Percentiles rank a stretch among this genome's conserved stretches.
phyloP scores from a whole-genome alignment of 108 stramenopile genomes.

The Thalassiosira profunda region DNA sequence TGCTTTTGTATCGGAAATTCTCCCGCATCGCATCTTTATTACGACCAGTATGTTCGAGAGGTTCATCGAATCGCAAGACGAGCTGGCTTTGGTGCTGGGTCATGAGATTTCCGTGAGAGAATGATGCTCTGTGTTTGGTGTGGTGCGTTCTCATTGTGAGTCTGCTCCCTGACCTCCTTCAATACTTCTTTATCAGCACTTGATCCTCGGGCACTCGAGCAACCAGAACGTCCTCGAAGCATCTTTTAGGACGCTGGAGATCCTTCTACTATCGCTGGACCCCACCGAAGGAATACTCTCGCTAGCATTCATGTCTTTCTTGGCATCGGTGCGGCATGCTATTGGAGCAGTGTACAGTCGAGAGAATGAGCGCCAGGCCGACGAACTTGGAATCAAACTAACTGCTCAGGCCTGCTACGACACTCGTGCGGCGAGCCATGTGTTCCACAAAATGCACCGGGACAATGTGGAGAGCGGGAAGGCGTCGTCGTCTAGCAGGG shows the following conservation, averaged over 20 bases:
- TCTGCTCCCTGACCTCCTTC: neutral
- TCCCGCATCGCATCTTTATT: conserved; percentile 86
- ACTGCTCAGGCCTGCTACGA: conserved; percentile 88
- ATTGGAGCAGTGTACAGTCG: conserved; percentile 71
- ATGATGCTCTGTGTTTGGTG: no score
- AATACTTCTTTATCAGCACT: conserved; percentile 38
- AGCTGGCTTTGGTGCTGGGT: conserved; percentile 82
- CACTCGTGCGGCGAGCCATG: conserved; percentile 62
- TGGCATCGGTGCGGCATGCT: conserved; percentile 61
- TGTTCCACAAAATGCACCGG: conserved; percentile 83
- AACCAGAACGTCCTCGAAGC: conserved; percentile 65
- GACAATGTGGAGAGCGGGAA: conserved; percentile 49
- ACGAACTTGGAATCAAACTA: conserved; percentile 75
- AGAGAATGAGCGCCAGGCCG: conserved; percentile 76
- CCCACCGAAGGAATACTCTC: conserved; percentile 81
- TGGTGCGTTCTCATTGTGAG: no score
- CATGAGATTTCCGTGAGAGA: conserved; percentile 73
- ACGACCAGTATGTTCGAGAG: conserved; percentile 73
- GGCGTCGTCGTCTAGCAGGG: conserved; percentile 30
- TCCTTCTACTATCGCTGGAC: conserved; percentile 79
- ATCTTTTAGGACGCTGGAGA: conserved; percentile 74
- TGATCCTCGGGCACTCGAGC: conserved; percentile 78
- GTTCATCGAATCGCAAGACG: conserved; percentile 79
- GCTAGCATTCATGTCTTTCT: conserved; percentile 59
- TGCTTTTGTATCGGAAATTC: conserved; percentile 89